Percentiles rank a stretch among this genome's conserved stretches.
Conservation (phyloP, 164 flowering plant species). For the Kingdonia uniflora region DNA sequence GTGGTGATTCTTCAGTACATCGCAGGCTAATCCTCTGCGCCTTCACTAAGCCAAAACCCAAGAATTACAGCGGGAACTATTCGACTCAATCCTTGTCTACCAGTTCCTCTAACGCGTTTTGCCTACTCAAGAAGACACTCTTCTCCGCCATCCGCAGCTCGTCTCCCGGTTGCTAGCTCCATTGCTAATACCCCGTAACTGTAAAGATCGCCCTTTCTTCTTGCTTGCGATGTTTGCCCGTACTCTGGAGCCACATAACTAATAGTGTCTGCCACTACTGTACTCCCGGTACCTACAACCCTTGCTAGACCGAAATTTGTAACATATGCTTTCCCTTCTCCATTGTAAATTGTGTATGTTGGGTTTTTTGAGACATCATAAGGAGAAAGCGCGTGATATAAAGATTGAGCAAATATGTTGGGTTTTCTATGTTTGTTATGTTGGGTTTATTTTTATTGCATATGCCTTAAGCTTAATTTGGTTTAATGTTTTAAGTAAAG, state of each 20-base stretch:
- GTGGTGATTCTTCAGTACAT: slow-evolving; percentile 70
- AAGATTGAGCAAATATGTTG: no score
- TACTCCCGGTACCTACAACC: slow-evolving; percentile 63
- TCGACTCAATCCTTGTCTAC: slow-evolving; percentile 21
- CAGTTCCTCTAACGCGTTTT: slow-evolving; percentile 36
- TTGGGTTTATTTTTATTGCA: no score
- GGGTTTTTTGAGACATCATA: no score
- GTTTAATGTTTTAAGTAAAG: no score
- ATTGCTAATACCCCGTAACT: slow-evolving; percentile 79
- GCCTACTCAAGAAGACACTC: slow-evolving; percentile 86
- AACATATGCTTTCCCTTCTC: slow-evolving; percentile 49
- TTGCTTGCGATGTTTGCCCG: slow-evolving; percentile 82
- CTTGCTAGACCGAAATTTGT: slow-evolving; percentile 89
- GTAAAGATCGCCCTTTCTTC: slow-evolving; percentile 86
- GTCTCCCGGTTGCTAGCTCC: slow-evolving; percentile 80
- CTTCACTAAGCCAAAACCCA: slow-evolving; percentile 38
- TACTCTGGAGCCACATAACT: slow-evolving; percentile 95
- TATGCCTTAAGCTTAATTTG: no score
- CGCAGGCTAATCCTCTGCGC: slow-evolving; percentile 49
- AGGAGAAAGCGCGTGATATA: no score
- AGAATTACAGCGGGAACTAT: slow-evolving; percentile 29
- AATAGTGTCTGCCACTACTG: slow-evolving; percentile 79
- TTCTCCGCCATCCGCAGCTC: slow-evolving; percentile 74
- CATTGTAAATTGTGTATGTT: no score
- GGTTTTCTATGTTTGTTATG: no score